Evolutionary conservation across 192 early-diverging fungal species (phyloP), one percentile per base, ranked within the genome.

Genomic region (Borealophlyctis nickersoniae): DNA sequence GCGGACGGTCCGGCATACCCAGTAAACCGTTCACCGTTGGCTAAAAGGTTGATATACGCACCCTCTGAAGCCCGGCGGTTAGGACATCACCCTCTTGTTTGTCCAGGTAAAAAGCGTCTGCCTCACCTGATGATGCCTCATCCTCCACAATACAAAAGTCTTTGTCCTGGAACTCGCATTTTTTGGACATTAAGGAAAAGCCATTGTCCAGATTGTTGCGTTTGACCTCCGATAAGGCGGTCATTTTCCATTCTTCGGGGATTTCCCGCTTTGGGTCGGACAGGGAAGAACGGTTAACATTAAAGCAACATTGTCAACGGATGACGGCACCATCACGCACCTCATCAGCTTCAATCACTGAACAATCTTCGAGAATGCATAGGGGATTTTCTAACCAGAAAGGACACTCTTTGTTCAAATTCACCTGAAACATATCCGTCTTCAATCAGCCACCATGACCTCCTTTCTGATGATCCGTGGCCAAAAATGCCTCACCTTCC

Each of bases 21-120:
- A 0, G 97, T 98, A 73, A 93, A 99, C 9, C 96, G 85, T 71
- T 99, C 97, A 4, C 95, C 95, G 65, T 99, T 99, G 31, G 87
- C 87, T 1, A 85, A 60, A 23, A 99, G 79, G 63, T 99, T 88
- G 7, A 99, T 87, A 79, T 91, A 97, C 31, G 90, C 78, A 28
- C 89, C 93, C 27, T 89, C 86, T 65, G 60, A 48, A 39, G 48
- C n/a, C n/a, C n/a, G n/a, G n/a, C n/a, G n/a, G n/a, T n/a, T n/a
- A n/a, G n/a, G n/a, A n/a, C n/a, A n/a, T n/a, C n/a, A n/a, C n/a
- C n/a, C n/a, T n/a, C n/a, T n/a, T n/a, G n/a, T n/a, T n/a, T n/a
- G n/a, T n/a, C n/a, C n/a, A n/a, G n/a, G n/a, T n/a, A n/a, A n/a
- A n/a, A n/a, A n/a, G n/a, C n/a, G n/a, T n/a, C n/a, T n/a, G 19